Evolutionary conservation across 768 basidiomycete species (phyloP), one percentile per base, ranked within the genome.

Genomic region (Leccinum barrowsii): DNA sequence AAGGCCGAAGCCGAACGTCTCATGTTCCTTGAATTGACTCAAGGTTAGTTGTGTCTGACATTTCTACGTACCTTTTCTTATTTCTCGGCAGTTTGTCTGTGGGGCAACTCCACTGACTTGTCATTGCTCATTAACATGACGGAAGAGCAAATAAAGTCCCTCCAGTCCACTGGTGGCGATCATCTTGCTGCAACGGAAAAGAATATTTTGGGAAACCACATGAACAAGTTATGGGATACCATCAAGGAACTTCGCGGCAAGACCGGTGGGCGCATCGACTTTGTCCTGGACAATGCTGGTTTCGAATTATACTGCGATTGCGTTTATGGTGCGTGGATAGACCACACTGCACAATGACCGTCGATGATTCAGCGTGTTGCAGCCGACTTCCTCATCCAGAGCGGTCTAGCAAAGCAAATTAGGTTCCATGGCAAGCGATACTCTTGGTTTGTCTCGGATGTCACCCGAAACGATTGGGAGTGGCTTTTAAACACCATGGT

Each of bases 151-250:
- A 97, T 98, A 76, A 94, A 94, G 72, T 84, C 88, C 49, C 80
- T 97, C n/a, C 95, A 98, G 70, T 94, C 94, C 13, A 96, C 94
- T 17, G 95, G 94, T 11, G 93, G 94, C n/a, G 95, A 94, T 49
- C 85, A 92, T 60, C 85, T 98, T 48, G 94, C 94, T 3, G 92
- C 93, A 2, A 94, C 95, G 2, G 94, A 96, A 75, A 94, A 95
- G 77, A 97, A 97, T 65, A 97, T 97, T 62, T 79, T 97, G 30
- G 94, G 94, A 35, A 96, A 97, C 74, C 80, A 94, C 68, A 77
- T 92, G 60, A 69, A 75, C 44, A 73, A 81, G 19, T 75, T 93
- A 8, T 94, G 92, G 91, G 82, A 87, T 19, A 75, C 83, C 57
- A 84, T 94, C 52, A 85, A 85, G 66, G 79, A 80, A 7, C 78